Evolutionary conservation across 2,329 filamentous ascomycete species (phyloP).

Genomic region (Metarhizium robertsii): DNA sequence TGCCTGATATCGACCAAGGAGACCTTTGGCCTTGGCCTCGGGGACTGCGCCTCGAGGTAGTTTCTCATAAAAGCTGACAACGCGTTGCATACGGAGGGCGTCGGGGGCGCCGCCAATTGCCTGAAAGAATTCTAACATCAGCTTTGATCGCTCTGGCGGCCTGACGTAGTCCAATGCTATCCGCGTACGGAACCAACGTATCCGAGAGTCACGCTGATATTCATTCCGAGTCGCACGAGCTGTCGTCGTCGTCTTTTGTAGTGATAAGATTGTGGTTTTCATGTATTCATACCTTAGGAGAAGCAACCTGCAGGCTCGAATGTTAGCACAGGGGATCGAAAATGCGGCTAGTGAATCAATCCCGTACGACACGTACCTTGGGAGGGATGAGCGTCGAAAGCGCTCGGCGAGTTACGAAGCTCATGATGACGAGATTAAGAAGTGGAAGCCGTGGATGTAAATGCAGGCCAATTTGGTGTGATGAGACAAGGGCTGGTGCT

Average conservation of each 20-base stretch:
- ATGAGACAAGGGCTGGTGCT: constrained; percentile 22
- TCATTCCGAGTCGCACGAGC: neutral
- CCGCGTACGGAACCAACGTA: neutral
- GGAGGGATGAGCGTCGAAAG: constrained; percentile 98
- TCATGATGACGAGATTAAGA: constrained; percentile 58
- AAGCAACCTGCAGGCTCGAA: constrained; percentile 53
- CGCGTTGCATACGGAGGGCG: constrained; percentile 94
- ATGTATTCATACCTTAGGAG: constrained; percentile 56
- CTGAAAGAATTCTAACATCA: constrained; percentile 40
- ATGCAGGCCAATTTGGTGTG: constrained; percentile 19
- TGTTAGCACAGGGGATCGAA: constrained; percentile 14
- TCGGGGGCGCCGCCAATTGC: constrained; percentile 91
- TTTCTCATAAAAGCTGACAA: constrained; percentile 98
- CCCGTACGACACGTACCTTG: constrained; percentile 60
- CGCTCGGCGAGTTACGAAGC: constrained; percentile 80
- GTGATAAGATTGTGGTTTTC: neutral
- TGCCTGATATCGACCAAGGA: constrained; percentile 80
- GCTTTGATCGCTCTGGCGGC: constrained; percentile 11
- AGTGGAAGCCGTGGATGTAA: constrained; percentile 11
- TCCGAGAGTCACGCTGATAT: neutral
- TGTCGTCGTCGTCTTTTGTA: neutral
- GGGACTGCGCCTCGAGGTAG: constrained; percentile 89
- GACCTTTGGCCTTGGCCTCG: constrained; percentile 69
- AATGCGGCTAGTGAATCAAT: neutral
- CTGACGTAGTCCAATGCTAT: neutral